phyloP scores from a whole-genome alignment of 495 filamentous ascomycete genomes.

The Pyrenopolyporus hunteri region DNA sequence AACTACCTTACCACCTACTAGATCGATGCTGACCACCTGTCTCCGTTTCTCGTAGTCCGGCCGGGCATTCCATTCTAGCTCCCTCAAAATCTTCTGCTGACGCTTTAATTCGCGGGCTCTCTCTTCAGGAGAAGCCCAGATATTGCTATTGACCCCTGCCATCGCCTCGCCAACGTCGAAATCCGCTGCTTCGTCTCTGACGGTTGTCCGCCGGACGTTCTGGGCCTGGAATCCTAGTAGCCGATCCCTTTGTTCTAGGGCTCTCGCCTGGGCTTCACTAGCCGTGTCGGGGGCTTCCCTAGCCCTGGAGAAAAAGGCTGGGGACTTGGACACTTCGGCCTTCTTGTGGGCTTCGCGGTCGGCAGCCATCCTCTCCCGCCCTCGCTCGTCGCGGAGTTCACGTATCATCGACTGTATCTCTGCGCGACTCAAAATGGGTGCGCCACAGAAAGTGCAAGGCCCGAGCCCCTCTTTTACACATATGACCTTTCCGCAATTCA shows the following conservation, averaged over 20 bases:
- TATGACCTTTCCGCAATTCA: slow-evolving; percentile 94
- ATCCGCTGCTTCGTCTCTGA: slow-evolving; percentile 92
- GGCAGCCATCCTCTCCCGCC: slow-evolving; percentile 79
- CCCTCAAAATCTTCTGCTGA: slow-evolving; percentile 84
- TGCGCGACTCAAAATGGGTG: slow-evolving; percentile 68
- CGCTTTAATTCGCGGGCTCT: slow-evolving; percentile 84
- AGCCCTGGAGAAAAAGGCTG: slow-evolving; percentile 57
- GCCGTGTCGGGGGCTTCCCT: slow-evolving; percentile 45
- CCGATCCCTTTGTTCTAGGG: slow-evolving; percentile 79
- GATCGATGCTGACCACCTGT: slow-evolving; percentile 85
- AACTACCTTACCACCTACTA: slow-evolving; percentile 76
- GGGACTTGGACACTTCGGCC: slow-evolving; percentile 64
- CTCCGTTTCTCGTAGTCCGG: slow-evolving; percentile 94
- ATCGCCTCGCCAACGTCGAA: slow-evolving; percentile 74
- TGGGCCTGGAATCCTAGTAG: slow-evolving; percentile 85
- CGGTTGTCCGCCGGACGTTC: slow-evolving; percentile 84
- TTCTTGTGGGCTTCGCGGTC: slow-evolving; percentile 70
- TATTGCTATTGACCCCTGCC: slow-evolving; percentile 57
- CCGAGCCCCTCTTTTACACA: slow-evolving; percentile 93
- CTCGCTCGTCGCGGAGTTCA: slow-evolving; percentile 84
- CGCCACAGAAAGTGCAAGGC: slow-evolving; percentile 89
- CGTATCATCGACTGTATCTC: slow-evolving; percentile 86
- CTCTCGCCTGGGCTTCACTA: slow-evolving; percentile 58
- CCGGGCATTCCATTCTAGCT: slow-evolving; percentile 87
- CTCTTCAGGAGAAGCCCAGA: slow-evolving; percentile 90